Base-by-base conservation (phyloP, 352 stramenopile genomes). In the Aphanomyces astaci region DNA sequence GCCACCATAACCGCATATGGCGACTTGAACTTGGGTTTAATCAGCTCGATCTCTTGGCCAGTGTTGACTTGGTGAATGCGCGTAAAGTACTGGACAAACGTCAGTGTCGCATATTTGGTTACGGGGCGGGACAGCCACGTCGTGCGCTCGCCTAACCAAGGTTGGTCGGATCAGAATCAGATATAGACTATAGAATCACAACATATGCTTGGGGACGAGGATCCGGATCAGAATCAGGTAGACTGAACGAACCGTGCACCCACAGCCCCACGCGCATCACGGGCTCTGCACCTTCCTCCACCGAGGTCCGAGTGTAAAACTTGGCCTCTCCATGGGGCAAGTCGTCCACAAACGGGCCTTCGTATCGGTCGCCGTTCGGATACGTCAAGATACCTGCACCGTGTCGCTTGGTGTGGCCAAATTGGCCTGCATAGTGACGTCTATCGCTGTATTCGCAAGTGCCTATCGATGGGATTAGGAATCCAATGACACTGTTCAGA, bases 341-440 rank as follows among this genome's bases (percentile, higher is more conserved):
- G 30, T 94, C 89, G 31, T 93, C 56, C 63, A 85, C 75, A 66
- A 95, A 98, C 36, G 90, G 75, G 4, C 93, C 93, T 72, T 96
- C 87, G 73, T 97, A 98, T 1, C 79, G 78, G 59, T 97, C 93
- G 2, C 92, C 90, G 54, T 92, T 96, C 0, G 84, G 74, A 64
- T 95, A 96, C 2, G 81, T 88, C 15, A 97, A 63, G 31, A 88
- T 76, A 4, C 92, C 91, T 32, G 84, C 64, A 3, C 91, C 91
- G 28, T 97, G 81, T 4, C 84, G 76, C 5, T 76, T 70, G 10
- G 85, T 92, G 55, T 76, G 65, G 4, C 19, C 45, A 63, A 93
- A 92, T 4, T 76, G 73, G n/a, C 85, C 83, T 13, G 67, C 64
- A 53, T 93, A 93, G 33, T 89, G 81, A 0, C 83, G 76, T 52